phyloP scores from a whole-genome alignment of 805 yeast genomes.

The Zygoascus bituminiphila region DNA sequence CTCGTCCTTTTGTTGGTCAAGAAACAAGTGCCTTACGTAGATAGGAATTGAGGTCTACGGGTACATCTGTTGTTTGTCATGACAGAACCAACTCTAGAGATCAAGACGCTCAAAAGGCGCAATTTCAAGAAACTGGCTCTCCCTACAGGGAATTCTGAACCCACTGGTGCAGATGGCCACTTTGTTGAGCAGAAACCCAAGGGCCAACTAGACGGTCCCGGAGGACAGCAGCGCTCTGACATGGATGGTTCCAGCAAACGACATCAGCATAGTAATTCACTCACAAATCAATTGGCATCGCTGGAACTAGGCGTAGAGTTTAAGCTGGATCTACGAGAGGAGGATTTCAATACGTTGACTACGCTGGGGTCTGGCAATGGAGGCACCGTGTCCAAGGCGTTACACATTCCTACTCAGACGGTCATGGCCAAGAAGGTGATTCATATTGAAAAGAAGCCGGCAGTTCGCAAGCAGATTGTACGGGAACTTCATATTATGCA shows the following conservation, averaged over 20 bases:
- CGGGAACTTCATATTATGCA: constrained; percentile 86
- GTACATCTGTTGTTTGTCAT: too few species aligned
- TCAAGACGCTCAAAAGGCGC: constrained; percentile 44
- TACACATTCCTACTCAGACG: constrained; percentile 81
- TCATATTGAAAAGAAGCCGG: constrained; percentile 72
- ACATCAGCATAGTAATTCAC: constrained; percentile 15
- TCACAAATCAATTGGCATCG: constrained; percentile 38
- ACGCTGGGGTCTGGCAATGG: constrained; percentile 89
- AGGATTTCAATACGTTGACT: constrained; percentile 66
- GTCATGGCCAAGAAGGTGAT: constrained; percentile 87
- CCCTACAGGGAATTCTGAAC: constrained; percentile 1
- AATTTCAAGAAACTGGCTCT: constrained; percentile 53
- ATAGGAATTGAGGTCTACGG: too few species aligned
- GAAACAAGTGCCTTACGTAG: too few species aligned
- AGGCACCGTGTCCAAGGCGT: constrained; percentile 82
- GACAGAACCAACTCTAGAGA: constrained; percentile 6
- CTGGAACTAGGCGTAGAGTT: constrained; percentile 48
- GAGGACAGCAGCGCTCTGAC: background rate
- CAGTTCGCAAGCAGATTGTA: constrained; percentile 72
- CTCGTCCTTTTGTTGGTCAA: too few species aligned
- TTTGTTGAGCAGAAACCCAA: background rate
- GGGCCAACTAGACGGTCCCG: background rate
- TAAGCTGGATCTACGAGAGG: constrained; percentile 43
- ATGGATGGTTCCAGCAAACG: constrained; percentile 1
- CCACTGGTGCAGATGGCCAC: background rate